Conservation (phyloP, 495 filamentous ascomycete species). For the Copromyces sp. region DNA sequence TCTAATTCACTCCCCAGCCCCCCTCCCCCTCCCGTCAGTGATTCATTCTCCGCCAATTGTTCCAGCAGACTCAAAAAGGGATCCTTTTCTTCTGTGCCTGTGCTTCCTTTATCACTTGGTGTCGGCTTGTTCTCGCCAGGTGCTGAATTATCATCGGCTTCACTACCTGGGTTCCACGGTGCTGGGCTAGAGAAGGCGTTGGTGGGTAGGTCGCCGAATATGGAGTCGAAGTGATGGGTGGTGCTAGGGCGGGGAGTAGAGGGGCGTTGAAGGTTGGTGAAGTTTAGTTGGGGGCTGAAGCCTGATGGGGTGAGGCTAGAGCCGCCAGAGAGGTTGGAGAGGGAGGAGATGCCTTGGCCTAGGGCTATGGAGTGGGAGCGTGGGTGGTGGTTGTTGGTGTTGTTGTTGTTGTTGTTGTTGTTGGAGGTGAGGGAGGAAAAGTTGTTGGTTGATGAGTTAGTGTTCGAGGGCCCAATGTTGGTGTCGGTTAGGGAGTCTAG, state of each 20-base stretch:
- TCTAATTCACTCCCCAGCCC: conserved; percentile 48
- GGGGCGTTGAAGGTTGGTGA: conserved; percentile 9
- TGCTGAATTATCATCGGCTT: no score
- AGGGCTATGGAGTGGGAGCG: background rate
- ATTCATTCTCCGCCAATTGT: conserved; percentile 70
- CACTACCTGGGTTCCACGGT: conserved; percentile 19
- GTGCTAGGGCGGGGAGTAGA: conserved; percentile 13
- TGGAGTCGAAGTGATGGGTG: conserved; percentile 39
- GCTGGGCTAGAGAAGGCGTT: conserved; percentile 37
- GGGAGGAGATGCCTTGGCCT: conserved; percentile 3
- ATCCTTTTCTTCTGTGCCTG: conserved; percentile 53
- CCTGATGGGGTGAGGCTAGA: background rate
- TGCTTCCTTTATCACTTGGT: conserved; percentile 31
- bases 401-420: background rate
- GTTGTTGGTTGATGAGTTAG: background rate
- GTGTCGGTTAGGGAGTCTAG: conserved; percentile 16
- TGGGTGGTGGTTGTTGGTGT: background rate
- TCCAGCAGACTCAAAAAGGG: conserved; percentile 71
- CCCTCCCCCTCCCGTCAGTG: conserved; percentile 10
- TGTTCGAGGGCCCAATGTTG: background rate
- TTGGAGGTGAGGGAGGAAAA: conserved; percentile 13
- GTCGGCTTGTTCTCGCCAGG: conserved; percentile 21
- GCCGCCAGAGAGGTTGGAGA: conserved; percentile 4
- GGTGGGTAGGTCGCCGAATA: conserved; percentile 41
- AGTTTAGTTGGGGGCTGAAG: conserved; percentile 20